These are phyloP conservation scores for Bacterosira constricta DNA, from an alignment of 108 stramenopile genomes.

Conservation along the genomic window DNA sequence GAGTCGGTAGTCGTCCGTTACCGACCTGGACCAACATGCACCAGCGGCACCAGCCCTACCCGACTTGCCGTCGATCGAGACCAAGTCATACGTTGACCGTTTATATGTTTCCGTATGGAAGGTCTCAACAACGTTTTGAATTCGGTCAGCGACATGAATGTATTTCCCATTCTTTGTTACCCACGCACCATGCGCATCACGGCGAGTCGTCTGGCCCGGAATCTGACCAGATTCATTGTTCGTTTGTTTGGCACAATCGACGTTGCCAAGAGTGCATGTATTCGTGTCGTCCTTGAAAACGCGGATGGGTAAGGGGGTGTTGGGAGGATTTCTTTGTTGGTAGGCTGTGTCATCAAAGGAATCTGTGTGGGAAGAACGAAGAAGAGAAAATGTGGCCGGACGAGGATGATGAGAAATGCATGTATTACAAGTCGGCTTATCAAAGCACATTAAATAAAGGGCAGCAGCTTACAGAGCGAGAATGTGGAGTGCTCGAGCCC, in stretches of 20 bases:
- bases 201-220: constrained; percentile 32
- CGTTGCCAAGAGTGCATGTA: constrained; percentile 11
- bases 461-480: too few relatives aligned
- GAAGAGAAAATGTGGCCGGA: too few relatives aligned
- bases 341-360: too few relatives aligned
- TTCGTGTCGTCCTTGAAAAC: constrained; percentile 26
- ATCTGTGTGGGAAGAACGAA: too few relatives aligned
- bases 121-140: constrained; percentile 39
- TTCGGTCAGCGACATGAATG: constrained; percentile 38
- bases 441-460: too few relatives aligned
- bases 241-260: not conserved
- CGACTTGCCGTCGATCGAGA: too few relatives aligned
- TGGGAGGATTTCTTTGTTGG: not conserved
- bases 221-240: constrained; percentile 34
- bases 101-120: too few relatives aligned
- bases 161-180: constrained; percentile 21
- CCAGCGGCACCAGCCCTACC: too few relatives aligned
- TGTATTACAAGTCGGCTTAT: too few relatives aligned
- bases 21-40: not conserved
- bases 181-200: constrained; percentile 35
- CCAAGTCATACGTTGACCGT: too few relatives aligned
- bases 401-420: too few relatives aligned
- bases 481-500: constrained; percentile 10
- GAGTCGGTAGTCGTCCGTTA: not conserved
- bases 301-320: constrained; percentile 11